A percentile compares a stretch with the other conserved stretches of the same genome.
Evolutionary conservation across 352 stramenopile genomes (phyloP).

Genomic region (Phytophthora hybrid): DNA sequence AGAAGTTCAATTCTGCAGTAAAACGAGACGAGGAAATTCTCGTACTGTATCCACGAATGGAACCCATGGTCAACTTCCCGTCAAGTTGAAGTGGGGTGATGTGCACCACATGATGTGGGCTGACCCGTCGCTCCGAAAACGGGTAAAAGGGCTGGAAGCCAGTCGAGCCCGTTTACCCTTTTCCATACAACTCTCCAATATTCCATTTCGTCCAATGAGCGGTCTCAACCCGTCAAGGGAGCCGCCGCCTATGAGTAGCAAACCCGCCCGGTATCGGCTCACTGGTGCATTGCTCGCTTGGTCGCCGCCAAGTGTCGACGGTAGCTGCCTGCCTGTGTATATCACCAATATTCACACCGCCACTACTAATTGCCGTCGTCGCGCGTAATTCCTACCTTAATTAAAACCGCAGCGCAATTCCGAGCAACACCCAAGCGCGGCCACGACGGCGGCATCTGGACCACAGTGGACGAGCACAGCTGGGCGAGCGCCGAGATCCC

Average conservation of each 20-base stretch:
- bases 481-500: conserved; percentile 27
- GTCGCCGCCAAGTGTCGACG: conserved; percentile 26
- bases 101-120: neutral
- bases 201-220: conserved; percentile 29
- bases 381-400: neutral
- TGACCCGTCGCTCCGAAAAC: neutral
- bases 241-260: conserved; percentile 36
- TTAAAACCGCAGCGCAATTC: neutral
- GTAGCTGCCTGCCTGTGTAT: neutral
- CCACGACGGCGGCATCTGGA: conserved; percentile 21
- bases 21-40: too few relatives aligned
- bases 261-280: conserved; percentile 12
- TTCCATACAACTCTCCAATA: conserved; percentile 12
- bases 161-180: conserved; percentile 36
- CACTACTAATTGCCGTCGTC: conserved; percentile 18
- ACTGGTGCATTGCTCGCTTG: conserved; percentile 36
- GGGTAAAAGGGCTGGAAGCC: conserved; percentile 4
- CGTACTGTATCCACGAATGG: too few relatives aligned
- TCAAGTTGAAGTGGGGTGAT: conserved; percentile 9
- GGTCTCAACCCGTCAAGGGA: conserved; percentile 14
- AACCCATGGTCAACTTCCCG: neutral
- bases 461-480: conserved; percentile 35
- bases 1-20: too few relatives aligned
- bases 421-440: conserved; percentile 9
- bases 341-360: neutral